phyloP scores from a whole-genome alignment of 1,284 basidiomycete species.

The Cutaneotrichosporon sp. region DNA sequence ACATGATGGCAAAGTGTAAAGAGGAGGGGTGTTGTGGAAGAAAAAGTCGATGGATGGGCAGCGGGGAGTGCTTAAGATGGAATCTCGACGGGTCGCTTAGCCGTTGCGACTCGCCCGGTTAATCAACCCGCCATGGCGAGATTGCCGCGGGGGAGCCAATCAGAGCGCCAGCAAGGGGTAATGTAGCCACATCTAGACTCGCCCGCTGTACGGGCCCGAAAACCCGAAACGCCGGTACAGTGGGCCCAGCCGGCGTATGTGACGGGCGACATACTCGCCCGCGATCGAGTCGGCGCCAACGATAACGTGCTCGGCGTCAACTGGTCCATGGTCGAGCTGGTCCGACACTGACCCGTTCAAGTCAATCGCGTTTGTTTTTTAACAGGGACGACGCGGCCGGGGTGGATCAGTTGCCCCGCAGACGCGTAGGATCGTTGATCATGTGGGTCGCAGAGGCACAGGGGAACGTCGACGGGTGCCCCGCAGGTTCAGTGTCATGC shows the following conservation, averaged over 20 bases:
- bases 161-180: background rate
- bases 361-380: too few relatives aligned
- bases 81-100: background rate
- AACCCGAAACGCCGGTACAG: conserved; percentile 1
- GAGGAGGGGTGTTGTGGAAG: background rate
- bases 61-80: background rate
- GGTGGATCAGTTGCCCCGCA: too few relatives aligned
- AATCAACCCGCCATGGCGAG: background rate
- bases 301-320: too few relatives aligned
- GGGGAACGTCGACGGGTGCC: too few relatives aligned
- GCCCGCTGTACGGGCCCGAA: background rate
- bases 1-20: conserved; percentile 26
- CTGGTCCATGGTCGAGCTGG: too few relatives aligned
- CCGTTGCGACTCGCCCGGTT: background rate
- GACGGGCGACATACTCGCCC: background rate
- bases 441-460: too few relatives aligned
- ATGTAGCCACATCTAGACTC: background rate
- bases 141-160: background rate
- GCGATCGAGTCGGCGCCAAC: too few relatives aligned
- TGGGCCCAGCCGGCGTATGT: background rate
- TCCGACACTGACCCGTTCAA: too few relatives aligned
- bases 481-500: too few relatives aligned
- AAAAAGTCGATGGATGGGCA: background rate
- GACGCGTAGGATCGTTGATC: too few relatives aligned
- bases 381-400: too few relatives aligned